Conservation (phyloP, 345 rosid genomes). For the Populus nigra region DNA sequence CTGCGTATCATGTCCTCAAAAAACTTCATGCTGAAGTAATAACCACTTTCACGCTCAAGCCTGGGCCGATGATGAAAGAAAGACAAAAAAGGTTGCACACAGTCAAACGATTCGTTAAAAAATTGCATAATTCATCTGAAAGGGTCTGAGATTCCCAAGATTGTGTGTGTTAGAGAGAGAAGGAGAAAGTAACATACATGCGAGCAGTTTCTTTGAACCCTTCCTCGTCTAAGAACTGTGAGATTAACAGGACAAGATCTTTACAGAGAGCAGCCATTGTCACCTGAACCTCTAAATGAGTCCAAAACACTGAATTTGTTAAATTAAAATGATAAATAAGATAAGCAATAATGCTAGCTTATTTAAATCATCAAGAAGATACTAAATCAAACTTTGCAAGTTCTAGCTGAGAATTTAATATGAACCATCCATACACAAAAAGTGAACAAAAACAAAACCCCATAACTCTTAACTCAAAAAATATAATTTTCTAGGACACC, state of each 20-base stretch:
- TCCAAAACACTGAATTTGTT: neutral
- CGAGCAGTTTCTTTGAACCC: conserved; percentile 37
- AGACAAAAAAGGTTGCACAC: neutral
- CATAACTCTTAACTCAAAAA: neutral
- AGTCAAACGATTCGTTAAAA: neutral
- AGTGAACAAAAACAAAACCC: neutral
- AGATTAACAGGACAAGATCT: conserved; percentile 38
- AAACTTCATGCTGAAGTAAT: conserved; percentile 34
- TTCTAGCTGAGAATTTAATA: neutral
- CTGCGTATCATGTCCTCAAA: conserved; percentile 34
- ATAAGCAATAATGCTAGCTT: neutral
- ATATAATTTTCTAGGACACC: neutral
- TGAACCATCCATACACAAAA: neutral
- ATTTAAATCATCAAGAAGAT: neutral
- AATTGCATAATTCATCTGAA: neutral
- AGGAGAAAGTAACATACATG: conserved; percentile 15
- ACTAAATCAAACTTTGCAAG: neutral
- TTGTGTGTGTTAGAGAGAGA: neutral
- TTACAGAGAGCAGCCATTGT: conserved; percentile 30
- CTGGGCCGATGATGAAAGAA: conserved; percentile 15
- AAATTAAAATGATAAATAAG: neutral
- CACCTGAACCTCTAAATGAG: neutral
- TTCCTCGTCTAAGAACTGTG: conserved; percentile 45
- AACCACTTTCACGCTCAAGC: conserved; percentile 38
- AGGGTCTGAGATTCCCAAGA: too few relatives aligned